phyloP scores from a whole-genome alignment of 75 land plant genomes.

The Isoetes taiwanensis region DNA sequence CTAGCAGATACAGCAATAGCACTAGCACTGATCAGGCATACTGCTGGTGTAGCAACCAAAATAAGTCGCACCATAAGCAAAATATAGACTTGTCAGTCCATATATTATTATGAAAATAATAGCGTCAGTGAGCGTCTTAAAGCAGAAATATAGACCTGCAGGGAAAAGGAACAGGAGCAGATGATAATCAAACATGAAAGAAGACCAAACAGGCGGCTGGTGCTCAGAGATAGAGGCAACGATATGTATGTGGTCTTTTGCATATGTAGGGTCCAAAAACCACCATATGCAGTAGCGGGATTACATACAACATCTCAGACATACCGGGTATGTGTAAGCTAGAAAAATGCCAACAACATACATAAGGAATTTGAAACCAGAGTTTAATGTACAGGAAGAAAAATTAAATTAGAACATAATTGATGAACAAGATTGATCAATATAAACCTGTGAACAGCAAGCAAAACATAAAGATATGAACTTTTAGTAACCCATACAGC shows the following conservation, averaged over 20 bases:
- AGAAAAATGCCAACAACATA: too few species aligned
- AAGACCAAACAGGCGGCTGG: conserved; percentile 99
- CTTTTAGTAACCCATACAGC: too few species aligned
- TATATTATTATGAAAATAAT: conserved; percentile 91
- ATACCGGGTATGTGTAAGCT: too few species aligned
- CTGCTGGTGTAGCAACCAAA: conserved; percentile 94
- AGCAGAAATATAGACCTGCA: conserved; percentile 94
- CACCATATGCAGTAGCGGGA: too few species aligned
- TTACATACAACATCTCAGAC: too few species aligned
- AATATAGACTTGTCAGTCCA: conserved; percentile 96
- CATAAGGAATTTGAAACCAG: too few species aligned
- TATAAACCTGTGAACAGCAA: too few species aligned
- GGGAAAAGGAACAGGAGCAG: conserved; percentile 88
- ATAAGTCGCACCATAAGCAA: conserved; percentile 97
- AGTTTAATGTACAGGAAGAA: too few species aligned
- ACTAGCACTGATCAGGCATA: conserved; percentile 82
- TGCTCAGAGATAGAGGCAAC: conserved; percentile 99
- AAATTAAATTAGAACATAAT: too few species aligned
- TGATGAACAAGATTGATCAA: too few species aligned
- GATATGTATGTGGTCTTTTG: conserved; percentile 95
- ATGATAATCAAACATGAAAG: conserved; percentile 99
- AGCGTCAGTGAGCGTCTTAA: conserved; percentile 86
- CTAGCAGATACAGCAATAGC: conserved; percentile 86
- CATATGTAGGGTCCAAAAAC: conserved; percentile 98
- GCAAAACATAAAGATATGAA: too few species aligned